Conservation (phyloP, 108 stramenopile genomes). For the Aurantiochytrium sp. region DNA sequence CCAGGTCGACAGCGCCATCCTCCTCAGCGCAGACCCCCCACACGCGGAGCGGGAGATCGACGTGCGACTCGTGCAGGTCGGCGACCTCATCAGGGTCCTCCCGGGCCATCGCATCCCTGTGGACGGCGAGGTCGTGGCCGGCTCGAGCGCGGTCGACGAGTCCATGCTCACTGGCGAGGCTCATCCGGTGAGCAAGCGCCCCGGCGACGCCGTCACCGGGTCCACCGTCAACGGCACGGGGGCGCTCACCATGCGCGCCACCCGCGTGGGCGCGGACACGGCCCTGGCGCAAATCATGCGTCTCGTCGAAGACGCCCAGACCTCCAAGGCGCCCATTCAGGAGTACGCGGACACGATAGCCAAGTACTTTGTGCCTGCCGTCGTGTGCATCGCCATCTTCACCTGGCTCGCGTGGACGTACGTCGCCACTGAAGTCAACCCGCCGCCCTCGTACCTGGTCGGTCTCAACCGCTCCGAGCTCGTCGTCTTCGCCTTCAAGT, state of each 20-base stretch:
- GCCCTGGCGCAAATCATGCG: slow-evolving; percentile 60
- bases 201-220: slow-evolving; percentile 65
- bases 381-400: slow-evolving; percentile 56
- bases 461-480: neutral
- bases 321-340: slow-evolving; percentile 84
- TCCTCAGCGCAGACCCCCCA: neutral
- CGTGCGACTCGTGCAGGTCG: slow-evolving; percentile 44
- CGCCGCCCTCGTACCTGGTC: neutral
- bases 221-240: slow-evolving; percentile 76
- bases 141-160: slow-evolving; percentile 78
- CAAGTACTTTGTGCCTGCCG: slow-evolving; percentile 65
- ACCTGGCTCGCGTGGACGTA: slow-evolving; percentile 65
- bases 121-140: slow-evolving; percentile 81
- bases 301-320: slow-evolving; percentile 89
- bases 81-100: slow-evolving; percentile 71
- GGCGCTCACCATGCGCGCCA: slow-evolving; percentile 65
- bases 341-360: slow-evolving; percentile 76
- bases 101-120: slow-evolving; percentile 88
- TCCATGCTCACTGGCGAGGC: slow-evolving; percentile 85
- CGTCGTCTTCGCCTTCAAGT: slow-evolving; percentile 71
- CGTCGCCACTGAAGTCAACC: slow-evolving; percentile 26
- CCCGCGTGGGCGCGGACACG: slow-evolving; percentile 68
- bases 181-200: slow-evolving; percentile 62
- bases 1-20: slow-evolving; percentile 64
- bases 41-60: neutral